phyloP scores from a whole-genome alignment of 192 early-diverging fungal species.

The Lobulomyces angularis region DNA sequence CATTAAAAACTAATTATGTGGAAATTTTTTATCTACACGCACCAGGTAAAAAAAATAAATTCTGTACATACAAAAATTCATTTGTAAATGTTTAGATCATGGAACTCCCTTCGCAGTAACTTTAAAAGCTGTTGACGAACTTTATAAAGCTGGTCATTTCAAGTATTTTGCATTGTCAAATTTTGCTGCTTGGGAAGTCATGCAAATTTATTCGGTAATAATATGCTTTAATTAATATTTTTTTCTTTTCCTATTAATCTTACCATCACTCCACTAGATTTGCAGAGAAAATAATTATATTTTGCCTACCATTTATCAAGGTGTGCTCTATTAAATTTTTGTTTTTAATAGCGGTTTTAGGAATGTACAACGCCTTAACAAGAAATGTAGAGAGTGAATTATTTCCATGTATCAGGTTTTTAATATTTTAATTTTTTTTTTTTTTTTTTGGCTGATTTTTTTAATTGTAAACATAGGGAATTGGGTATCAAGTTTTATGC shows the following conservation, averaged over 20 bases:
- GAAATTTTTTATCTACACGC: conserved; percentile 55
- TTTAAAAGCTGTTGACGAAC: conserved; percentile 36
- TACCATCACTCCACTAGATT: too few species aligned
- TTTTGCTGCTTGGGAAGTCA: conserved; percentile 32
- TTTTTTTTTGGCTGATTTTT: too few species aligned
- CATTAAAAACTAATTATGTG: conserved; percentile 29
- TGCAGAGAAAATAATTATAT: conserved; percentile 29
- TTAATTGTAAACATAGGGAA: conserved; percentile 8
- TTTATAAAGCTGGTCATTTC: conserved; percentile 39
- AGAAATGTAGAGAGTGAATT: conserved; percentile 12
- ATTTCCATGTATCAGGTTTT: too few species aligned
- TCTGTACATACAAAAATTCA: too few species aligned
- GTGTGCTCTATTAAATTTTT: too few species aligned
- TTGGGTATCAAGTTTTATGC: conserved; percentile 11
- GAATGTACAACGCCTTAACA: conserved; percentile 19
- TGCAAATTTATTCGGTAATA: conserved; percentile 25
- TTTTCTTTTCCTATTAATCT: too few species aligned
- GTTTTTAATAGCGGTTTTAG: too few species aligned
- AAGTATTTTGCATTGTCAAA: conserved; percentile 20
- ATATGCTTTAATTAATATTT: too few species aligned
- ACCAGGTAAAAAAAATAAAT: too few species aligned
- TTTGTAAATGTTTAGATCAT: too few species aligned
- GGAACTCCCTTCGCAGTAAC: conserved; percentile 25
- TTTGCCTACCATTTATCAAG: conserved; percentile 34
- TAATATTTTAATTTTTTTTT: too few species aligned